Evolutionary conservation across 2,329 filamentous ascomycete genomes (phyloP).

Genomic region (Clarireedia paspali): DNA sequence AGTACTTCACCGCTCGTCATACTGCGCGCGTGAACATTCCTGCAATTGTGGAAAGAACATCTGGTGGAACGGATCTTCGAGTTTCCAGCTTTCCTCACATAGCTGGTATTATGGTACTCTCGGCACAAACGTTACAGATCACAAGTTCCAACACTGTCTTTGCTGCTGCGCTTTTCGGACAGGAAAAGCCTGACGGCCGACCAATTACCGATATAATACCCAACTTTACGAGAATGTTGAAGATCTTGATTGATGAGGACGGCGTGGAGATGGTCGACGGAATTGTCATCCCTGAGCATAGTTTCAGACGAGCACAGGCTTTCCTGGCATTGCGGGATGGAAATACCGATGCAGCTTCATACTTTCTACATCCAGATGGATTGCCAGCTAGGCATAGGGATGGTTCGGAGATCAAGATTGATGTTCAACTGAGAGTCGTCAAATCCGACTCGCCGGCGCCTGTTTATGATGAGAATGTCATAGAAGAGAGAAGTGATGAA

Average conservation of each 20-base stretch:
- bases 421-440: slow-evolving; percentile 93
- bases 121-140: slow-evolving; percentile 69
- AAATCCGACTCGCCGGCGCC: slow-evolving; percentile 70
- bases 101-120: slow-evolving; percentile 89
- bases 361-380: slow-evolving; percentile 78
- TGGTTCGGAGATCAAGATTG: slow-evolving; percentile 84
- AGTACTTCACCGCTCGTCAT: slow-evolving; percentile 80
- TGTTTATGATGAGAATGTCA: slow-evolving; percentile 52
- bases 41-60: slow-evolving; percentile 68
- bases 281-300: slow-evolving; percentile 95
- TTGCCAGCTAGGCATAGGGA: slow-evolving; percentile 82
- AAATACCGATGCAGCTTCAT: slow-evolving; percentile 66
- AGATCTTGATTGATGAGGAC: slow-evolving; percentile 79
- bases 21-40: slow-evolving; percentile 74
- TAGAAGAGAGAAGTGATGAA: slow-evolving; percentile 53
- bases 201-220: slow-evolving; percentile 76
- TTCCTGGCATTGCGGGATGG: slow-evolving; percentile 78
- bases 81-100: slow-evolving; percentile 96
- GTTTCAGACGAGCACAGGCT: slow-evolving; percentile 82
- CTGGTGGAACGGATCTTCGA: slow-evolving; percentile 63
- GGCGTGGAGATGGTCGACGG: slow-evolving; percentile 77
- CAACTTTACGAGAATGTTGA: slow-evolving; percentile 75
- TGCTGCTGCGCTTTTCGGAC: slow-evolving; percentile 83
- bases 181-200: slow-evolving; percentile 74
- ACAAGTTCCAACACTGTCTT: slow-evolving; percentile 95